phyloP scores from a whole-genome alignment of 2,329 filamentous ascomycete species.

The Exophiala viscosa region DNA sequence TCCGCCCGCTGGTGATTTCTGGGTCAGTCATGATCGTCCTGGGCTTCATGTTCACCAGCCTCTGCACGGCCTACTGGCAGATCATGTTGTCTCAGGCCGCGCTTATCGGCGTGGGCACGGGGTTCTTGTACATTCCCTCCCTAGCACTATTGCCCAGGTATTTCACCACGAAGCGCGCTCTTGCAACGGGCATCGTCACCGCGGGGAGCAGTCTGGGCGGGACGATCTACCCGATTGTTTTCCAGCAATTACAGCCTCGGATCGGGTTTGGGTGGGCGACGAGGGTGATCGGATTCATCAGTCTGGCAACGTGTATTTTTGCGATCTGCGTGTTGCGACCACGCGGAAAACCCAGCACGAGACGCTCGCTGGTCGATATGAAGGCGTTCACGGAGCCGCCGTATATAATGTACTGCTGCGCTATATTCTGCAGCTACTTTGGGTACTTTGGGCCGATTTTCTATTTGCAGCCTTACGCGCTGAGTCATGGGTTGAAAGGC shows the following conservation, averaged over 20 bases:
- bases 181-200: conserved; percentile 19
- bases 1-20: conserved; percentile 25
- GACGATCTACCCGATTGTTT: conserved; percentile 35
- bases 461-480: not conserved
- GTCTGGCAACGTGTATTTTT: conserved; percentile 1
- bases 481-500: conserved; percentile 3
- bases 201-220: conserved; percentile 14
- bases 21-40: conserved; percentile 25
- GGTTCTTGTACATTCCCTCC: conserved; percentile 45
- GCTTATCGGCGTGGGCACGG: conserved; percentile 49
- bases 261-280: conserved; percentile 55
- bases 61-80: conserved; percentile 49
- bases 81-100: conserved; percentile 53
- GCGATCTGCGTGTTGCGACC: not conserved
- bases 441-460: conserved; percentile 2
- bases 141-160: conserved; percentile 49
- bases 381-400: not conserved
- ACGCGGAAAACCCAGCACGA: not conserved
- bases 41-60: conserved; percentile 40
- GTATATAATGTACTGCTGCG: not conserved
- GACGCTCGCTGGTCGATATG: not conserved
- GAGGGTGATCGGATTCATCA: conserved; percentile 4
- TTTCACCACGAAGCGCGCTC: conserved; percentile 39
- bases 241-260: conserved; percentile 43
- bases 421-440: conserved; percentile 1